These are phyloP conservation scores for Penicillium sp. DNA, from an alignment of 2,329 filamentous ascomycete genomes.

Conservation along the genomic window DNA sequence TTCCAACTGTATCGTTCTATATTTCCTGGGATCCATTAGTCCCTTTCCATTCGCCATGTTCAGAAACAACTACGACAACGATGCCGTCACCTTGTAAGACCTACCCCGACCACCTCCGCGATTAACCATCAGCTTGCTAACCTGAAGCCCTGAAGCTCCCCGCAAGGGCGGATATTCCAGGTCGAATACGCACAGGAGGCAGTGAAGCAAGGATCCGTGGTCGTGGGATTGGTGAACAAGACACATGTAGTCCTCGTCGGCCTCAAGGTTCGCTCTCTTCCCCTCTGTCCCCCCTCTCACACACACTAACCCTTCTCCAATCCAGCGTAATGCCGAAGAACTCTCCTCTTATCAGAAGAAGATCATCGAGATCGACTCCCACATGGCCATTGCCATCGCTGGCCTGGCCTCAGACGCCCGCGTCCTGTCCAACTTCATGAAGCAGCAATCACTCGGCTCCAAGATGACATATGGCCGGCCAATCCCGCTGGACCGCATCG, in stretches of 20 bases:
- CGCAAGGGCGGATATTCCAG: conserved; percentile 98
- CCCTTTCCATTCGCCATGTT: conserved; percentile 71
- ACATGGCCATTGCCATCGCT: conserved; percentile 93
- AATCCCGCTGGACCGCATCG: conserved; percentile 86
- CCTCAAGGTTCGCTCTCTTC: conserved; percentile 72
- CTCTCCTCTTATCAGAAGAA: conserved; percentile 99
- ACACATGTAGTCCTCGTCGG: conserved; percentile 95
- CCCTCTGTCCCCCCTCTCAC: no score
- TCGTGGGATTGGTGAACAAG: conserved; percentile 96
- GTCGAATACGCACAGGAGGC: conserved; percentile 99
- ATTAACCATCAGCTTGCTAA: conserved; percentile 27
- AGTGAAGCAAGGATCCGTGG: conserved; percentile 98
- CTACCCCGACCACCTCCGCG: conserved; percentile 29
- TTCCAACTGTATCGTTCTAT: conserved; percentile 3
- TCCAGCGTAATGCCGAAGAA: conserved; percentile 95
- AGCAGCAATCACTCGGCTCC: conserved; percentile 95
- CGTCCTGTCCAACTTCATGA: conserved; percentile 99
- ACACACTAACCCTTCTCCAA: neutral
- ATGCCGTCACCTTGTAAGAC: conserved; percentile 93
- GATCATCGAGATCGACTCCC: conserved; percentile 93
- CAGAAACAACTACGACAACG: conserved; percentile 99
- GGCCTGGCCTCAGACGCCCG: conserved; percentile 97
- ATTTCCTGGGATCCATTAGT: conserved; percentile 11
- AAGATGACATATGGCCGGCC: conserved; percentile 94
- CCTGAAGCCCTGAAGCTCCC: conserved; percentile 68